Evolutionary conservation across 345 rosid species (phyloP).

Genomic region (Ceriops decandra): DNA sequence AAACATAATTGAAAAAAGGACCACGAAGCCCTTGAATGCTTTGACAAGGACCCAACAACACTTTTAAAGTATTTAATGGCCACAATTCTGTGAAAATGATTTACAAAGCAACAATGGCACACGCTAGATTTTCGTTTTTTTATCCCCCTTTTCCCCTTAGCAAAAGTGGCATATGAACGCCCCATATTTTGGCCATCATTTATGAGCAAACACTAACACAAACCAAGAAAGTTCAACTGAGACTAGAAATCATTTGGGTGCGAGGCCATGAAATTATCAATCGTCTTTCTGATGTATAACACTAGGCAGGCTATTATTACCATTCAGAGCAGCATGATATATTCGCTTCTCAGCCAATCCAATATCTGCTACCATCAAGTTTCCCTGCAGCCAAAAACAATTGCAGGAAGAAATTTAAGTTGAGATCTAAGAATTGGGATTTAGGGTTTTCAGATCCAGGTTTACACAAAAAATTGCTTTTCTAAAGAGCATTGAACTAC

Average conservation of each 20-base stretch:
- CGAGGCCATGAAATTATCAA: constrained; percentile 65
- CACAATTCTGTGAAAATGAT: constrained; percentile 11
- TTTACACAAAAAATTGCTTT: too few species aligned
- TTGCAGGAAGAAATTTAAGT: not conserved
- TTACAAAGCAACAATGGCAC: constrained; percentile 31
- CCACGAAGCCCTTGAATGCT: constrained; percentile 15
- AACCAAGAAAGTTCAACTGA: constrained; percentile 37
- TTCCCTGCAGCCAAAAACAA: constrained; percentile 58
- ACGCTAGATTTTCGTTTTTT: constrained; percentile 2
- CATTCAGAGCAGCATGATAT: constrained; percentile 96
- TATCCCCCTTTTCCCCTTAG: constrained; percentile 5
- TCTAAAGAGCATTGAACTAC: too few species aligned
- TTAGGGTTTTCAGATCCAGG: too few species aligned
- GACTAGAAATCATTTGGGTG: constrained; percentile 42
- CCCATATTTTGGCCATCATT: constrained; percentile 25
- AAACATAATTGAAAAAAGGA: not conserved
- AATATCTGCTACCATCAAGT: constrained; percentile 69
- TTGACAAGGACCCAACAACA: constrained; percentile 19
- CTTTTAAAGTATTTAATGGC: constrained; percentile 17
- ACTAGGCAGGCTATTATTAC: constrained; percentile 96
- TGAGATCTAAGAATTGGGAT: not conserved
- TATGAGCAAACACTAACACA: constrained; percentile 25
- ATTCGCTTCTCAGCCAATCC: constrained; percentile 94
- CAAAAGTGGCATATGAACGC: constrained; percentile 13
- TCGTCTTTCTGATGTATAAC: constrained; percentile 97